Evolutionary conservation across 2,329 filamentous ascomycete genomes (phyloP), one percentile per base, ranked within the genome.

Genomic region (Fusarium chuoi): DNA sequence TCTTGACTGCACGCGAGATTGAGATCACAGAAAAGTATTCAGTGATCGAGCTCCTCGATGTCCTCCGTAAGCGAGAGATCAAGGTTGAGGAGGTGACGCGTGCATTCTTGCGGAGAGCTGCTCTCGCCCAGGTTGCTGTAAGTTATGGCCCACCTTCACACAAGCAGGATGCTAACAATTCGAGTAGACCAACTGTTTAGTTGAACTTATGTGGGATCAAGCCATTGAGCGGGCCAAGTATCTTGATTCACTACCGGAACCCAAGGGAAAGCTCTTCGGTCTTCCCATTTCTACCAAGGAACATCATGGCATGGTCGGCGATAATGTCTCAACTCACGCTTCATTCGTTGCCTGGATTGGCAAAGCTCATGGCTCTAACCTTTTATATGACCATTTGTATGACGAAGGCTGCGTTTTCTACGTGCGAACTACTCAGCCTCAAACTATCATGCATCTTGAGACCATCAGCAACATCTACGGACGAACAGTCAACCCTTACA

Each of bases 381-480:
- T 80, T 14, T 75, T 82, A 1, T 81, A 81, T 17, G 72, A 75
- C n/a, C 75, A 72, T 7, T 62, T 81, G 4, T 81, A 74, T 35
- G 75, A 75, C 0, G 73, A 82, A 44, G 80, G 80, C 0, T 81
- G 80, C 35, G 78, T 79, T 5, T 80, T 81, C 62, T 82, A 91
- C 76, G 88, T 89, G 66, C 93, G 93, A 79, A 93, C 92, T 1
- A 93, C 92, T 62, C 86, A 93, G 11, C 91, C 92, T 1, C 89
- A 90, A 74, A 87, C 85, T 1, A 81, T 90, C 54, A 85, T 85
- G 79, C 84, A 85, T 22, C 78, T 91, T 42, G 91, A 93, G 77
- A 88, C 86, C 7, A 85, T 87, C 45, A 92, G 91, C 75, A 92
- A 93, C 73, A 80, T 92, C 26, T 90, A 88, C 64, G 91, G 90